Evolutionary conservation across 148 eudicot species (phyloP), one percentile per base, ranked within the genome.

Genomic region (Persicaria maculosa): DNA sequence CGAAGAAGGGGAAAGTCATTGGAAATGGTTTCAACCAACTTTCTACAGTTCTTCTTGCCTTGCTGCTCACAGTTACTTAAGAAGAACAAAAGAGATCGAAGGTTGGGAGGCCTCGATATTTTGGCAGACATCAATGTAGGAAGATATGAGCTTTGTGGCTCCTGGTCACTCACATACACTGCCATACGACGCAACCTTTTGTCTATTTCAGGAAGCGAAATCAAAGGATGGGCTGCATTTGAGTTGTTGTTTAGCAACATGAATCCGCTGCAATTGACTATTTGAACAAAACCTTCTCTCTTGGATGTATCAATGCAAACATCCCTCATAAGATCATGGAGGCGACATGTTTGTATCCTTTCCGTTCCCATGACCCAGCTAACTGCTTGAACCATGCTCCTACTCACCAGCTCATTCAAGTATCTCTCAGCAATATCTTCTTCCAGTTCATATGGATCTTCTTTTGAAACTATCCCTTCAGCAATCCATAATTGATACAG

Each of bases 311-410:
- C n/a, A 67, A 67, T 44, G 71, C 71, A 67, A 10, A 67, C 7
- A 9, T 67, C 71, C 71, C 71, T 67, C 44, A 67, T 67, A 67
- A 67, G 71, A 67, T 67, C 71, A 67, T 67, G 71, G 6, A 67
- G 46, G 20, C 71, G 71, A 67, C 71, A 67, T 12, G 47, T 2
- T 67, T 0, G 0, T 10, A 67, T 67, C n/a, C 20, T 67, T 67
- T 44, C 71, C 0, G 19, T 9, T 9, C 14, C n/a, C 11, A 2
- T 0, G 17, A 6, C 20, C 8, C 71, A 12, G 4, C 19, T 31
- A 67, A 16, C 71, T 1, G 7, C 71, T 67, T 31, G 15, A 36
- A 67, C 71, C 44, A 67, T 67, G 71, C 19, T 31, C 71, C 71
- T 67, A 1, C 17, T 9, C 71, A 67, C 71, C 15, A 67, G 47